Percentiles rank a stretch among this genome's conserved stretches.
phyloP scores from a whole-genome alignment of 2,329 filamentous ascomycete species.

The Lachnellula occidentalis region DNA sequence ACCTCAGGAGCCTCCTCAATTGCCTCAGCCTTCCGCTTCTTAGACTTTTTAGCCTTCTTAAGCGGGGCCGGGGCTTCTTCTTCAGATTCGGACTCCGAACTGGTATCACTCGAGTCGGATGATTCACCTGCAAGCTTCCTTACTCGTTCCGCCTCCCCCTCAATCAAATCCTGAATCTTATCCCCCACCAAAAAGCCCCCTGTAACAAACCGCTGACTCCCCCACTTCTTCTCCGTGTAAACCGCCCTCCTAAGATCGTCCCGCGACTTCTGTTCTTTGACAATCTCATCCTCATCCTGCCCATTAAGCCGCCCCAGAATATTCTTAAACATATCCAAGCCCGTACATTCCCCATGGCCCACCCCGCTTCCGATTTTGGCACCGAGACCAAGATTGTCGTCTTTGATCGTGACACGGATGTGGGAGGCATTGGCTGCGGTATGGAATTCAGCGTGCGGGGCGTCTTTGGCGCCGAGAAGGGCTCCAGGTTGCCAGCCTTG shows the following conservation, averaged over 20 bases:
- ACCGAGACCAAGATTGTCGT: conserved; percentile 86
- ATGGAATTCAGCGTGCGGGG: conserved; percentile 69
- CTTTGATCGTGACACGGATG: conserved; percentile 79
- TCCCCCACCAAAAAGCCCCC: conserved; percentile 68
- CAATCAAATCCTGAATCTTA: conserved; percentile 44
- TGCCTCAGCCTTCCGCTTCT: conserved; percentile 42
- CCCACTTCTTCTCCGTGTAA: conserved; percentile 72
- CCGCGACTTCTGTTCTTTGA: conserved; percentile 62
- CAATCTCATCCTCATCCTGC: conserved; percentile 67
- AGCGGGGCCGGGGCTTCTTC: conserved; percentile 13
- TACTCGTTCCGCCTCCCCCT: conserved; percentile 32
- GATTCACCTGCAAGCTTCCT: conserved; percentile 23
- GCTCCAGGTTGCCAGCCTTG: conserved; percentile 90
- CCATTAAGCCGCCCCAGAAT: conserved; percentile 86
- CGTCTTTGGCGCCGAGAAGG: conserved; percentile 72
- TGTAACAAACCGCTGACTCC: conserved; percentile 76
- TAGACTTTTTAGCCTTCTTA: conserved; percentile 25
- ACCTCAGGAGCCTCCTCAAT: conserved; percentile 26
- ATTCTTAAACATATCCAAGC: conserved; percentile 80
- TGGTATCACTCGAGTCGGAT: conserved; percentile 10
- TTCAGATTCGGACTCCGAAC: conserved; percentile 12
- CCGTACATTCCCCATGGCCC: conserved; percentile 67
- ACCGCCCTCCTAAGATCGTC: conserved; percentile 66
- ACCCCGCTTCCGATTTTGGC: conserved; percentile 67
- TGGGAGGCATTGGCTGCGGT: conserved; percentile 78